phyloP scores from a whole-genome alignment of 2,329 filamentous ascomycete species.

The Cordyceps militaris region DNA sequence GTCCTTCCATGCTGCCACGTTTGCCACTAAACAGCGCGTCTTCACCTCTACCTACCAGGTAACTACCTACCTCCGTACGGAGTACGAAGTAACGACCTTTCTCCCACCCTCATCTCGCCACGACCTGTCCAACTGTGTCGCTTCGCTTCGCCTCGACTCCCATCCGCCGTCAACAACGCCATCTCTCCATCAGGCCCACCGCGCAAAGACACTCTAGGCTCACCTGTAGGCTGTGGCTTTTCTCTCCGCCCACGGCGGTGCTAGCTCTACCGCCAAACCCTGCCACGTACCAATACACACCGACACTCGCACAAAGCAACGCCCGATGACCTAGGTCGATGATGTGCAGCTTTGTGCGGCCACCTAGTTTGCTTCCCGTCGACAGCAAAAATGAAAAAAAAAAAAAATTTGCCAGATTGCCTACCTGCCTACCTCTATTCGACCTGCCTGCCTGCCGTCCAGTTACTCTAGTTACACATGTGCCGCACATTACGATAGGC shows the following conservation, averaged over 20 bases:
- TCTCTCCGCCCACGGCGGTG: too few relatives aligned
- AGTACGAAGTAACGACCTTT: too few relatives aligned
- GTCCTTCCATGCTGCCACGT: too few relatives aligned
- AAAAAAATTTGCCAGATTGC: too few relatives aligned
- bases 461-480: background rate
- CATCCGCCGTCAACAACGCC: conserved; percentile 2
- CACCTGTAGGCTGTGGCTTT: background rate
- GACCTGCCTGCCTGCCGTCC: too few relatives aligned
- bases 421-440: too few relatives aligned
- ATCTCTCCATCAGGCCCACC: background rate
- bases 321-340: background rate
- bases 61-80: background rate
- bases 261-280: too few relatives aligned
- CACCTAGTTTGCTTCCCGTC: background rate
- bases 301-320: background rate
- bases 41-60: too few relatives aligned
- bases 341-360: background rate
- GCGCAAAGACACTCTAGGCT: background rate
- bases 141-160: background rate
- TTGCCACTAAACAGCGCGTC: too few relatives aligned
- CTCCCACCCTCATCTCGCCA: background rate
- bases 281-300: background rate
- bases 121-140: background rate
- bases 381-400: too few relatives aligned
- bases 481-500: background rate